Evolutionary conservation across 306 rosid genomes (phyloP), one percentile per base, ranked within the genome.

Genomic region (Corylus americana): DNA sequence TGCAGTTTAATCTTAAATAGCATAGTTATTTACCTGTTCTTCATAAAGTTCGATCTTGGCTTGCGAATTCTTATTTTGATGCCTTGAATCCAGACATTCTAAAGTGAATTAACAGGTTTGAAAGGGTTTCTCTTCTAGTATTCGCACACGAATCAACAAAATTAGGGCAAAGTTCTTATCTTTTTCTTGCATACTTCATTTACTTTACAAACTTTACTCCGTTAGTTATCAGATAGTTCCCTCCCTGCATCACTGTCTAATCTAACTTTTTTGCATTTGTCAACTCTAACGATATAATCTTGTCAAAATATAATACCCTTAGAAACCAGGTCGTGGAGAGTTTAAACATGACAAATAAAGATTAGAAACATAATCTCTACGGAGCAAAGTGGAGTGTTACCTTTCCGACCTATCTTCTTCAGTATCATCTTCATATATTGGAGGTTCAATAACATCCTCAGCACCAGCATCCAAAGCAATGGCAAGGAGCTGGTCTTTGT

Each of bases 361-460:
- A 64, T 58, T n/a, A 74, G 63, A 74, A 75, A 77, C 48, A 70
- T 37, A 44, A 75, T 74, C 39, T 25, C 63, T 68, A 29, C 51
- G 42, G 6, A 58, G 48, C 67, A 78, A 64, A 51, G 49, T 42
- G 48, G 70, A 70, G 51, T 16, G 64, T 82, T 85, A 94, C 95
- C 95, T 88, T 86, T 91, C 93, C 37, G 85, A 88, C 68, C 20
- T 83, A 81, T 92, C 97, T 82, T 91, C 98, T 80, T 91, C 97
- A 10, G 90, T 83, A 77, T 92, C 94, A 76, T 92, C 97, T 83
- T 92, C 98, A 77, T 83, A 91, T 18, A 80, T 80, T 18, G 95
- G 89, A 77, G 95, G 96, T 59, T 92, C 98, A 79, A 92, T 89
- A 75, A 95, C 92, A 86, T 95, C 98, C 87, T 92, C 97, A 29